A percentile compares a stretch with the other conserved stretches of the same genome.
Evolutionary conservation across 2,329 filamentous ascomycete species (phyloP).

Genomic region (Colletotrichum abscissum): DNA sequence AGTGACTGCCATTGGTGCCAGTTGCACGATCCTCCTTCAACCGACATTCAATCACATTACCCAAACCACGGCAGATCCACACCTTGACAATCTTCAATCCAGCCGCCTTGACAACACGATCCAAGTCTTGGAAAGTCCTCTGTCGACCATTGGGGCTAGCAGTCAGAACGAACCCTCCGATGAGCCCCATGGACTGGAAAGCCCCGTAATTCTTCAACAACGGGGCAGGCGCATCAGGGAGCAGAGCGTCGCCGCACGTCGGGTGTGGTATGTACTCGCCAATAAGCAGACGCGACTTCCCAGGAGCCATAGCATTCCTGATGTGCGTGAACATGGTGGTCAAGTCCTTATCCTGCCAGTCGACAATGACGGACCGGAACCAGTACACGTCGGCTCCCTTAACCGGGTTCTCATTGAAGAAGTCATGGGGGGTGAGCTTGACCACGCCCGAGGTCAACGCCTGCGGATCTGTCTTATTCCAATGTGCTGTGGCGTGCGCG

Average conservation of each 20-base stretch:
- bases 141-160: slow-evolving; percentile 17
- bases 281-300: slow-evolving; percentile 26
- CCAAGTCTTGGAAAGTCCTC: slow-evolving; percentile 4
- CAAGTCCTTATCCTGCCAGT: slow-evolving; percentile 27
- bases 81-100: slow-evolving; percentile 21
- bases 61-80: slow-evolving; percentile 25
- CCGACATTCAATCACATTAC: slow-evolving; percentile 24
- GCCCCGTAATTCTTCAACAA: slow-evolving; percentile 23
- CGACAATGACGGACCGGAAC: slow-evolving; percentile 27
- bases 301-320: slow-evolving; percentile 18
- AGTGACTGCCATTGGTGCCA: background rate
- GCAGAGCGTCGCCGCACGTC: slow-evolving; percentile 21
- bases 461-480: slow-evolving; percentile 20
- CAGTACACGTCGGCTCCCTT: slow-evolving; percentile 58
- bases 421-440: slow-evolving; percentile 62
- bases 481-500: slow-evolving; percentile 16
- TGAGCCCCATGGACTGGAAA: slow-evolving; percentile 22
- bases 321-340: slow-evolving; percentile 26
- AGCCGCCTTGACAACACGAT: background rate
- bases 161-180: background rate
- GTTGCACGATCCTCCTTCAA: slow-evolving; percentile 11
- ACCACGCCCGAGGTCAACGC: slow-evolving; percentile 39
- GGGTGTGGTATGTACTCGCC: slow-evolving; percentile 30
- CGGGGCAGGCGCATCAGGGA: slow-evolving; percentile 18
- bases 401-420: slow-evolving; percentile 67